phyloP scores from a whole-genome alignment of 371 early-diverging fungal species.

The Syncephalastrum contaminatum region DNA sequence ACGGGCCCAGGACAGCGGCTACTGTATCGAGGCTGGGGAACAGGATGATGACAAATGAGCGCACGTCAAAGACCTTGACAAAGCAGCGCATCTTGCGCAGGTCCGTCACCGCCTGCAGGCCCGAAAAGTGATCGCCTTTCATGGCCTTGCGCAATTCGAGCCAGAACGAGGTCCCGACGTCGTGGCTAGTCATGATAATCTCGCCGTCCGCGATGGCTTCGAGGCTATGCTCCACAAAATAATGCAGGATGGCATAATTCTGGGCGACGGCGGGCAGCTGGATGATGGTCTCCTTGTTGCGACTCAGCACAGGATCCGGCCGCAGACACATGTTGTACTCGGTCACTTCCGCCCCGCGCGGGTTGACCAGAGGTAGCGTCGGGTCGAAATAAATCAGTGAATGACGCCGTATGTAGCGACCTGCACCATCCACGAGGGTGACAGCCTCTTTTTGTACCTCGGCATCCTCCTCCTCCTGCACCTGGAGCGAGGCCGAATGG shows the following conservation, averaged over 20 bases:
- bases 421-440: background rate
- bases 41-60: slow-evolving; percentile 65
- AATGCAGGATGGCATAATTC: slow-evolving; percentile 35
- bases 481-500: background rate
- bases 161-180: slow-evolving; percentile 48
- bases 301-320: slow-evolving; percentile 29
- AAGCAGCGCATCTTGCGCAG: slow-evolving; percentile 61
- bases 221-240: slow-evolving; percentile 50
- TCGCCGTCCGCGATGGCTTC: slow-evolving; percentile 56
- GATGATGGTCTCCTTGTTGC: slow-evolving; percentile 27
- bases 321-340: slow-evolving; percentile 14
- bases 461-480: slow-evolving; percentile 3
- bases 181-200: slow-evolving; percentile 49
- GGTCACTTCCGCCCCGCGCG: slow-evolving; percentile 1
- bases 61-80: slow-evolving; percentile 63
- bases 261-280: slow-evolving; percentile 19
- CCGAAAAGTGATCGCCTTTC: slow-evolving; percentile 18
- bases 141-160: slow-evolving; percentile 26
- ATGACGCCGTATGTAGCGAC: too few relatives aligned
- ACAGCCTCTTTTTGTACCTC: background rate
- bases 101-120: slow-evolving; percentile 23
- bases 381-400: too few relatives aligned
- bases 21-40: slow-evolving; percentile 57
- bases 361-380: background rate
- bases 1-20: slow-evolving; percentile 26